Conservation (phyloP, 116 monocot species). For the Phalaenopsis hybrid region DNA sequence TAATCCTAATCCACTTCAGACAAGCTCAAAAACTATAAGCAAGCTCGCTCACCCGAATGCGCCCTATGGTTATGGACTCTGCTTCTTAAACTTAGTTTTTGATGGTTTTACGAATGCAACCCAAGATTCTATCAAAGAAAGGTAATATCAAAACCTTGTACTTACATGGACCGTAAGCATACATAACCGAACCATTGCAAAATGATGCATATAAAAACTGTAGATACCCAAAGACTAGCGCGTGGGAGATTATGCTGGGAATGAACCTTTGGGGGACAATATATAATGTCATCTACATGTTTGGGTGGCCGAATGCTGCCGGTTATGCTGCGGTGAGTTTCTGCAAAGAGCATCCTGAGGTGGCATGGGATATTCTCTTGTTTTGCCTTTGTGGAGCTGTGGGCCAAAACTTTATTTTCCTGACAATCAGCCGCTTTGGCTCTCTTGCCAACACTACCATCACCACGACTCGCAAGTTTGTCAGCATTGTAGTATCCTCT, state of each 20-base stretch:
- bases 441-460: constrained; percentile 90
- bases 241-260: constrained; percentile 97
- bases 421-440: constrained; percentile 84
- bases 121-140: constrained; percentile 77
- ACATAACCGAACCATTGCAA: neutral
- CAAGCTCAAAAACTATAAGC: constrained; percentile 86
- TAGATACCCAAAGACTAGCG: constrained; percentile 70
- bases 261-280: constrained; percentile 96
- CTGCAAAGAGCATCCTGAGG: constrained; percentile 77
- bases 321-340: constrained; percentile 71
- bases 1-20: constrained; percentile 32
- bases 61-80: constrained; percentile 80
- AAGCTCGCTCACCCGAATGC: constrained; percentile 97
- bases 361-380: constrained; percentile 76
- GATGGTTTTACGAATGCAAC: constrained; percentile 96
- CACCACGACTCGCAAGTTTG: constrained; percentile 82
- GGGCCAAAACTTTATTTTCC: constrained; percentile 94
- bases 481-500: constrained; percentile 88
- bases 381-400: constrained; percentile 90
- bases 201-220: neutral
- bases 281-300: constrained; percentile 72
- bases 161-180: neutral
- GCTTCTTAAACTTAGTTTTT: constrained; percentile 85
- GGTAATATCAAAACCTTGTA: constrained; percentile 19
- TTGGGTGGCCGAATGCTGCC: constrained; percentile 59